phyloP scores from a whole-genome alignment of 1,284 basidiomycete species.

The Rhodofomes roseus region DNA sequence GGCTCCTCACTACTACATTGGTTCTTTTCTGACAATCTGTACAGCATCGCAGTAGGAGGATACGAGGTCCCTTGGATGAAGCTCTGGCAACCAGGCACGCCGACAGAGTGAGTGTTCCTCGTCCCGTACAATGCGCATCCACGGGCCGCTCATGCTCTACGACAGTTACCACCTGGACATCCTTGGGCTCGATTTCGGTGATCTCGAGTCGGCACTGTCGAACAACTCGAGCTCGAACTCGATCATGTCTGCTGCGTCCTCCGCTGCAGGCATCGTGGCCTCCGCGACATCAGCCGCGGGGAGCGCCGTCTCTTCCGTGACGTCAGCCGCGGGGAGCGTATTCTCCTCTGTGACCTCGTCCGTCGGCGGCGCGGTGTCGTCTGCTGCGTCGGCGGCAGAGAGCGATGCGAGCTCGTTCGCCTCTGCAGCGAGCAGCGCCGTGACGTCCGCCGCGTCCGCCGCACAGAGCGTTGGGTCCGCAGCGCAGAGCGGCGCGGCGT shows the following conservation, averaged over 20 bases:
- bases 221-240: background rate
- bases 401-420: background rate
- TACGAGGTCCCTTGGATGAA: background rate
- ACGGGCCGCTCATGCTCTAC: background rate
- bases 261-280: background rate
- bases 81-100: background rate
- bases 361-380: background rate
- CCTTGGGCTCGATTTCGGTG: background rate
- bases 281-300: background rate
- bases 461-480: background rate
- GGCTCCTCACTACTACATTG: no score
- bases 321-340: background rate
- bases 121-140: no score
- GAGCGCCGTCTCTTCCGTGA: background rate
- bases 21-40: no score
- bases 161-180: background rate
- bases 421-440: background rate
- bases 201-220: background rate
- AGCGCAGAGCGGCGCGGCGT: background rate
- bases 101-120: background rate
- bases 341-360: background rate
- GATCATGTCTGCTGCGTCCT: background rate
- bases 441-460: background rate
- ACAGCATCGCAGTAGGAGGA: background rate
- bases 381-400: background rate